Evolutionary conservation across 78 protist species (phyloP).

Genomic region (Dictyostelium capitatum): DNA sequence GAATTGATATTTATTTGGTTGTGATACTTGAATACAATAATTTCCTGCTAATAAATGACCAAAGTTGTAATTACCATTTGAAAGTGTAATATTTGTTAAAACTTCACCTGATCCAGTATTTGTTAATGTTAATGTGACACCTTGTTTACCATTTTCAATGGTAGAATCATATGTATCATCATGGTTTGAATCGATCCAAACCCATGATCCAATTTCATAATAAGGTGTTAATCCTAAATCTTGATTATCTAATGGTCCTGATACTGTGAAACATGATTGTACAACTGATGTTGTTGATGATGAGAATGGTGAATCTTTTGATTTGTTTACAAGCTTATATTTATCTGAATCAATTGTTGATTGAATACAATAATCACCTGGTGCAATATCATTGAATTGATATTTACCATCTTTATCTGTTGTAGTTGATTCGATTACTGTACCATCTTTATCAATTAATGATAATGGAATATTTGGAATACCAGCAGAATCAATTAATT

Average conservation of each 20-base stretch:
- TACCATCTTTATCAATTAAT: neutral
- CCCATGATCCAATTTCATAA: neutral
- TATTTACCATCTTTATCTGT: neutral
- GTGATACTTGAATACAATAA: neutral
- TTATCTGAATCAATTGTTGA: neutral
- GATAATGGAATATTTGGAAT: neutral
- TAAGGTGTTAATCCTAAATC: neutral
- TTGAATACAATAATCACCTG: slow-evolving; percentile 23
- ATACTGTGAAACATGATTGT: neutral
- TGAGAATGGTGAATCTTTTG: neutral
- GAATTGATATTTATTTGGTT: neutral
- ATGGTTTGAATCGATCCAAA: slow-evolving; percentile 8
- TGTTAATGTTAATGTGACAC: neutral
- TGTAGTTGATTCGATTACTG: neutral
- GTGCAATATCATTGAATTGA: neutral
- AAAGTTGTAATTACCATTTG: slow-evolving; percentile 5
- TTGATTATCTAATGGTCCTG: neutral
- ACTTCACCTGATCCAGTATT: neutral
- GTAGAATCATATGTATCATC: neutral
- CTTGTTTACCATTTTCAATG: neutral
- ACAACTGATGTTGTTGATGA: neutral
- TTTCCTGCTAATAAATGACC: slow-evolving; percentile 10
- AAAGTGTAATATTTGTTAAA: neutral
- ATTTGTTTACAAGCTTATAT: neutral
- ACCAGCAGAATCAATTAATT: neutral